Percentiles rank a stretch among this genome's conserved stretches.
These are phyloP conservation scores for Psilocybe mexicana DNA, from an alignment of 1,284 basidiomycete genomes.

Conservation along the genomic window DNA sequence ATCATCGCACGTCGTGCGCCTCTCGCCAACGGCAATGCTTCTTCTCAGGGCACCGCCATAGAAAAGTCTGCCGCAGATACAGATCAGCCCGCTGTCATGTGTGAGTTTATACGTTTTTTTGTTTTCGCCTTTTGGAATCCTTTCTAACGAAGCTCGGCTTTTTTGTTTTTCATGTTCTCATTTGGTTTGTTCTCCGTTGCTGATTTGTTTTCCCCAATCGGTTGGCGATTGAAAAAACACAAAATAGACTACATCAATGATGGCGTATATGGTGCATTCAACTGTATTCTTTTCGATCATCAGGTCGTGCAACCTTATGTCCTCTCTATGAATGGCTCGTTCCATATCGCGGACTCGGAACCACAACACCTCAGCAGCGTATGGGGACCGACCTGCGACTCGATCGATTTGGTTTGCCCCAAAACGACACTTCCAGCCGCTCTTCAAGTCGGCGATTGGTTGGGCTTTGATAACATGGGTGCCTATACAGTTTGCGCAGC, in stretches of 20 bases:
- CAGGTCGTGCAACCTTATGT: constrained; percentile 86
- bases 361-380: constrained; percentile 54
- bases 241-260: constrained; percentile 94
- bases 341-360: constrained; percentile 51
- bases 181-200: constrained; percentile 2
- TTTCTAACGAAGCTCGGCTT: constrained; percentile 6
- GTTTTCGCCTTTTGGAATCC: constrained; percentile 9
- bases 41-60: constrained; percentile 23
- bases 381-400: constrained; percentile 87
- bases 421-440: constrained; percentile 61
- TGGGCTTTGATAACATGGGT: constrained; percentile 91
- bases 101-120: constrained; percentile 48
- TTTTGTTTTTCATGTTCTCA: constrained; percentile 2
- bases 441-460: constrained; percentile 86
- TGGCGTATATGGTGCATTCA: constrained; percentile 98
- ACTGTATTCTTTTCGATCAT: constrained; percentile 95
- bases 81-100: constrained; percentile 76
- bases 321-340: constrained; percentile 58
- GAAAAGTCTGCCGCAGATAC: constrained; percentile 47
- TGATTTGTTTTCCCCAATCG: neutral
- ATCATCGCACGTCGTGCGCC: constrained; percentile 88
- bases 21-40: constrained; percentile 11
- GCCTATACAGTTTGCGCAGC: constrained; percentile 93
- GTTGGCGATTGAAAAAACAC: constrained; percentile 13
- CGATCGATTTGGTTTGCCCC: constrained; percentile 81